phyloP scores from a whole-genome alignment of 2,329 filamentous ascomycete species.

The Cryphonectria japonica region DNA sequence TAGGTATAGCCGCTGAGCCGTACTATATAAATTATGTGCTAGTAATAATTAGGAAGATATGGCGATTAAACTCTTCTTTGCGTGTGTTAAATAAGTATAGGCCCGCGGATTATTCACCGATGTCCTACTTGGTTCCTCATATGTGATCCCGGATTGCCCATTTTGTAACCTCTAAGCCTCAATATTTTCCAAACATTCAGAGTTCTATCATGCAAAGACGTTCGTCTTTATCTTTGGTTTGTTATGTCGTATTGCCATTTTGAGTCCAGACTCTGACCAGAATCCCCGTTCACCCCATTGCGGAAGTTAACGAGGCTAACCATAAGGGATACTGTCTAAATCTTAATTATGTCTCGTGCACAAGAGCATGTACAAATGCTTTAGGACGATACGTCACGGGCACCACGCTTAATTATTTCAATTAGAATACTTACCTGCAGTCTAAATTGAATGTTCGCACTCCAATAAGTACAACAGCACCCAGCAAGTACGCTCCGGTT shows the following conservation, averaged over 20 bases:
- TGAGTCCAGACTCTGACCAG: neutral
- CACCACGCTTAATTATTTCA: neutral
- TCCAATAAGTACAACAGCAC: neutral
- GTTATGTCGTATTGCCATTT: neutral
- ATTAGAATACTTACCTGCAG: neutral
- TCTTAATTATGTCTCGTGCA: neutral
- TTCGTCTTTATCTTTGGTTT: neutral
- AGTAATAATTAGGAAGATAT: neutral
- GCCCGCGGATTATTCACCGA: neutral
- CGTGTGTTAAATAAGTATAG: neutral
- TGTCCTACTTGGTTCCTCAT: neutral
- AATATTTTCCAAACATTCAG: neutral
- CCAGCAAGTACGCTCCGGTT: neutral
- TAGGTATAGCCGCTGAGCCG: neutral
- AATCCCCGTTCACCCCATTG: neutral
- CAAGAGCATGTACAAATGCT: neutral
- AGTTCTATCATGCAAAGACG: neutral
- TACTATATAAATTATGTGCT: neutral
- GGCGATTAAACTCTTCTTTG: neutral
- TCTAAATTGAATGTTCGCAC: neutral
- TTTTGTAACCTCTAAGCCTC: too few species aligned
- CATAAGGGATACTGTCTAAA: neutral
- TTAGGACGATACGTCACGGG: neutral
- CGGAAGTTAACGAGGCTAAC: neutral
- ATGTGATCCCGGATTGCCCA: neutral